Evolutionary conservation across 805 yeast genomes (phyloP), one percentile per base, ranked within the genome.

Genomic region (Kuraishia capsulata): DNA sequence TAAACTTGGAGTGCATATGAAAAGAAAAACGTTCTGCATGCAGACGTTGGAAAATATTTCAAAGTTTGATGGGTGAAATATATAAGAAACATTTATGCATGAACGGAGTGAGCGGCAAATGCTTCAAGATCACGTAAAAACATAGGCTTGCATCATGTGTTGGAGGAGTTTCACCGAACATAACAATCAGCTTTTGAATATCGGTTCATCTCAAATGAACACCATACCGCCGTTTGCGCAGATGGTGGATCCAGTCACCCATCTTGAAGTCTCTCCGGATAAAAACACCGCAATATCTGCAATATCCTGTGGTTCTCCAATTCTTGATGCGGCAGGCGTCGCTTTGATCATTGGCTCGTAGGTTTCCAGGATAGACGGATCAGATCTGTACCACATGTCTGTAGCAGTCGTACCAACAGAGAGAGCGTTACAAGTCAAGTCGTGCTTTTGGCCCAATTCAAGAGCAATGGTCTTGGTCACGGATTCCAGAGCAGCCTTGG

Each of bases 401-500:
- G 51, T 47, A 21, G 35, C 40, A 16, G 40, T 35, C 3, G 47
- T 38, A 20, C 49, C 49, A 3, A 42, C 44, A 14, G 40, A 39
- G 30, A 47, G 42, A 30, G 40, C 31, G 39, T 45, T 45, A 29
- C 38, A 43, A 8, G 51, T 47, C 9, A 40, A 38, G 8, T 36
- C 43, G 20, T 42, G 33, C 26, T 41, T 41, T 16, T 42, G 44
- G 9, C 49, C 49, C 24, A 45, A 35, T 30, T 47, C 51, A 17
- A 35, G 36, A 11, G 51, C 51, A 33, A 40, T 24, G 17, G 39
- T 39, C 38, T 39, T 45, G 3, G 46, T 41, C 14, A 39, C 41
- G 16, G 41, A 33, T 33, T 47, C 49, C 14, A 47, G 29, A 9
- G 47, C 45, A 20, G 44, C 49, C 30, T 47, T 47, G n/a, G 48